Evolutionary conservation across 306 rosid genomes (phyloP).

Genomic region (Pyrus pyrifolia): DNA sequence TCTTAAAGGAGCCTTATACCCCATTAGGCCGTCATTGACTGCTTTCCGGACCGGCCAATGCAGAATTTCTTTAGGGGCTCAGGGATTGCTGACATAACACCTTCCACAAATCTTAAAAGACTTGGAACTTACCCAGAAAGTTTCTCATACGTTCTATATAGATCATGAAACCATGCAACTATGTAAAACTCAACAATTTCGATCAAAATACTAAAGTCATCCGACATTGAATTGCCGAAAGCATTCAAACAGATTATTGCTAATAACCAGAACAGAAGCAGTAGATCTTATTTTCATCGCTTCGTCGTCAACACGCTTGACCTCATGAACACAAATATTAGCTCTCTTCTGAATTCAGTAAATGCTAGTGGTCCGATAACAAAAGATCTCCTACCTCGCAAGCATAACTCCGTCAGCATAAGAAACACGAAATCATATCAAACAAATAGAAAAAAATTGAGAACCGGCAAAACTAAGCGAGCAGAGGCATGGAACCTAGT

Average conservation of each 20-base stretch:
- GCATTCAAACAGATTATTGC: not conserved
- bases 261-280: not conserved
- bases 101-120: no score
- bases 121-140: no score
- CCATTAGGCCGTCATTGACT: no score
- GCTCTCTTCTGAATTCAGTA: not conserved
- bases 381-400: not conserved
- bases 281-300: not conserved
- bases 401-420: slow-evolving; percentile 15
- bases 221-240: not conserved
- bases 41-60: no score
- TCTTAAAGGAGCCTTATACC: no score
- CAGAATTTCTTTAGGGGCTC: no score
- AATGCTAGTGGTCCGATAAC: not conserved
- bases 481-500: not conserved
- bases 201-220: not conserved
- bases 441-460: not conserved
- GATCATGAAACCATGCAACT: not conserved
- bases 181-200: not conserved
- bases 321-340: not conserved
- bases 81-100: no score
- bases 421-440: not conserved
- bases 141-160: not conserved
- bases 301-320: not conserved
- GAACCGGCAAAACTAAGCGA: not conserved